These are phyloP conservation scores for Bacidia gigantensis DNA, from an alignment of 495 filamentous ascomycete species.

Conservation along the genomic window DNA sequence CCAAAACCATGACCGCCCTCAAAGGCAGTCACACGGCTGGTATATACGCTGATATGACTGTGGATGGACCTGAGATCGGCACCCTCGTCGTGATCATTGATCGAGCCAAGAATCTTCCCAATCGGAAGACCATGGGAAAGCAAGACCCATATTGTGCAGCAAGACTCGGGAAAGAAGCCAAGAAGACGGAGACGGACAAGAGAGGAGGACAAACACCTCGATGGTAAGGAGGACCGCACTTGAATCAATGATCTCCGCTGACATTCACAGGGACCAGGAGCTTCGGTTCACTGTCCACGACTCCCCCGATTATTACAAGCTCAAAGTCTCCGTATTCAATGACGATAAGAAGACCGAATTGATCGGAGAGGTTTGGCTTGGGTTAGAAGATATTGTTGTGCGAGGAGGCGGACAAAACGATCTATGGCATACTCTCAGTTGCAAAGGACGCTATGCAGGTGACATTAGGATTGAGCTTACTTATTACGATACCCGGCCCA, in stretches of 20 bases:
- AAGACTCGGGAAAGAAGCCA: constrained; percentile 88
- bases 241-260: not conserved
- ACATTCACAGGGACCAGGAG: constrained; percentile 72
- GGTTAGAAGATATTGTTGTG: constrained; percentile 65
- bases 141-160: constrained; percentile 96
- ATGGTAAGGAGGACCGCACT: constrained; percentile 49
- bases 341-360: constrained; percentile 94
- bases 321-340: constrained; percentile 94
- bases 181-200: constrained; percentile 91
- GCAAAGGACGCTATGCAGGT: constrained; percentile 85
- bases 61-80: constrained; percentile 89
- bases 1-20: constrained; percentile 25
- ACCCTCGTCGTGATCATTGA: constrained; percentile 87
- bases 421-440: constrained; percentile 76
- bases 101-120: constrained; percentile 88
- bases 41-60: constrained; percentile 88
- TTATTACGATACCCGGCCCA: constrained; percentile 81
- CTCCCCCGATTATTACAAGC: constrained; percentile 82
- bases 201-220: constrained; percentile 88
- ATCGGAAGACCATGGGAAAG: constrained; percentile 92
- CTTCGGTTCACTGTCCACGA: constrained; percentile 92
- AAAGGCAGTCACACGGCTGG: constrained; percentile 62
- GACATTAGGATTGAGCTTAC: constrained; percentile 92
- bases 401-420: constrained; percentile 84
- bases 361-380: constrained; percentile 85